Conservation (phyloP, 345 rosid genomes). For the Euphorbia tirucalli region DNA sequence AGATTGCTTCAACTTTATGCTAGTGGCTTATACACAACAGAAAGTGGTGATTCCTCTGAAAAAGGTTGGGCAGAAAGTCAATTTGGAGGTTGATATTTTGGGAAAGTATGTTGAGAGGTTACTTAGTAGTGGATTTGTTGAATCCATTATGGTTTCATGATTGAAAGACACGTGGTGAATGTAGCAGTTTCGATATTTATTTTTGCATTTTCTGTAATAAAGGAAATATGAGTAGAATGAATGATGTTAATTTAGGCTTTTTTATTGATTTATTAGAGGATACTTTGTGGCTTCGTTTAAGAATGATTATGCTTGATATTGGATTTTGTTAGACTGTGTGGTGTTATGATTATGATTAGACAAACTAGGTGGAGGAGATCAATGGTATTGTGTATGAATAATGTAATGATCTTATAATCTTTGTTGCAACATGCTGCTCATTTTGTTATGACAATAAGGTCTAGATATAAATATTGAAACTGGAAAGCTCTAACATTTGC, state of each 20-base stretch:
- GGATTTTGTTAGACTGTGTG: too few species aligned
- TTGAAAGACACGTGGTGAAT: neutral
- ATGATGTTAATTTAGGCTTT: neutral
- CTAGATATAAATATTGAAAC: too few species aligned
- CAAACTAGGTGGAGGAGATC: too few species aligned
- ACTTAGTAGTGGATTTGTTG: constrained; percentile 54
- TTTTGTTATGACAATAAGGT: too few species aligned
- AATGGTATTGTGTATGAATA: too few species aligned
- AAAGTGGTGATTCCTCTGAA: constrained; percentile 72
- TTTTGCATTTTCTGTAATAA: neutral
- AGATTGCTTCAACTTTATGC: constrained; percentile 75
- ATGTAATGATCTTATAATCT: too few species aligned
- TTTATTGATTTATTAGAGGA: neutral
- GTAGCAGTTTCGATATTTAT: neutral
- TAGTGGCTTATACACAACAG: constrained; percentile 78
- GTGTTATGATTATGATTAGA: too few species aligned
- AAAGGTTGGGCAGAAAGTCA: constrained; percentile 76
- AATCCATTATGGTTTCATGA: constrained; percentile 38
- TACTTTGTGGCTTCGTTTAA: neutral
- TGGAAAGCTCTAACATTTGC: too few species aligned
- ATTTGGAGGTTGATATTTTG: constrained; percentile 87
- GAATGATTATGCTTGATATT: too few species aligned
- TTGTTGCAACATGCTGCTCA: too few species aligned
- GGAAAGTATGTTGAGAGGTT: constrained; percentile 95
- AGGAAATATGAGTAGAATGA: neutral